Conservation (phyloP, 2,329 filamentous ascomycete species). For the Claviceps digitariae region DNA sequence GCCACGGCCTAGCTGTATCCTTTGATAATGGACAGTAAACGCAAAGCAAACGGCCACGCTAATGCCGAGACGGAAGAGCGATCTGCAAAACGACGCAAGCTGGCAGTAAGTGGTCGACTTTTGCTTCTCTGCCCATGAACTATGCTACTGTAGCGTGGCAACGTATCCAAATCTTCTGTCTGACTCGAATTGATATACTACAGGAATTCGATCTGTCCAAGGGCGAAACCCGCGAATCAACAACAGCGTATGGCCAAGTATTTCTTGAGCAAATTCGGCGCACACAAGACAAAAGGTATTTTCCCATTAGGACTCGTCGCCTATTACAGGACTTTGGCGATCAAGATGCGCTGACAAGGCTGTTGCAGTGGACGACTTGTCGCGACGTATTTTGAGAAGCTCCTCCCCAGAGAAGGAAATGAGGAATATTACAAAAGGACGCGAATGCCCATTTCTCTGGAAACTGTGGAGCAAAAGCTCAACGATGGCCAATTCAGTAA, state of each 20-base stretch:
- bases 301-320: slow-evolving; percentile 20
- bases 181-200: slow-evolving; percentile 3
- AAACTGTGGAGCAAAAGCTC: slow-evolving; percentile 64
- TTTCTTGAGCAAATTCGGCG: slow-evolving; percentile 64
- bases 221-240: slow-evolving; percentile 53
- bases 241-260: slow-evolving; percentile 55
- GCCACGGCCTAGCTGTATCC: slow-evolving; percentile 11
- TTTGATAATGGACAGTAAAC: slow-evolving; percentile 40
- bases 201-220: slow-evolving; percentile 34
- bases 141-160: neutral
- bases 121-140: neutral
- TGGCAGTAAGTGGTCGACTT: slow-evolving; percentile 26
- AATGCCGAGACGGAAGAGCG: slow-evolving; percentile 36
- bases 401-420: slow-evolving; percentile 50
- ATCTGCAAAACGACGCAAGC: slow-evolving; percentile 41
- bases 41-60: slow-evolving; percentile 36
- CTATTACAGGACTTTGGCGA: neutral
- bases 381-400: slow-evolving; percentile 59
- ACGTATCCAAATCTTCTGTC: neutral
- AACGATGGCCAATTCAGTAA: slow-evolving; percentile 52
- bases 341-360: neutral
- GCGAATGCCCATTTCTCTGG: slow-evolving; percentile 64
- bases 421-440: slow-evolving; percentile 68
- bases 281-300: slow-evolving; percentile 69
- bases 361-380: slow-evolving; percentile 53